These are phyloP conservation scores for Penicillium glabrum DNA, from an alignment of 2,329 filamentous ascomycete species.

Conservation along the genomic window DNA sequence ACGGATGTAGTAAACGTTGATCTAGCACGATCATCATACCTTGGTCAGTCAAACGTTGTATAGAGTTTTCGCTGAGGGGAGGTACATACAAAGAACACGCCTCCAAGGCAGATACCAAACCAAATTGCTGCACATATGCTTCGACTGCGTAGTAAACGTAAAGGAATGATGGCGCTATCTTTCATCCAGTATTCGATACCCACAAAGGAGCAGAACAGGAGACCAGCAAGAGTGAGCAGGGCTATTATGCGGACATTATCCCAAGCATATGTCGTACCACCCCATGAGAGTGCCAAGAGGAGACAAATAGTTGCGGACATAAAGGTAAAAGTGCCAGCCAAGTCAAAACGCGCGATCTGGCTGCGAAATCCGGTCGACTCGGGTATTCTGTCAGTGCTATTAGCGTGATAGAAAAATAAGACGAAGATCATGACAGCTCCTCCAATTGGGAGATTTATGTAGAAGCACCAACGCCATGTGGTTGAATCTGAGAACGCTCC, in stretches of 20 bases:
- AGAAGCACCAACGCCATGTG: slow-evolving; percentile 6
- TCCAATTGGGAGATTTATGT: slow-evolving; percentile 3
- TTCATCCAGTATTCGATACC: slow-evolving; percentile 3
- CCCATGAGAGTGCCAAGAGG: slow-evolving; percentile 2
- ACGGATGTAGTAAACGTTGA: not conserved
- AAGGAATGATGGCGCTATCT: slow-evolving; percentile 1
- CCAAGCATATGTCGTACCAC: slow-evolving; percentile 5
- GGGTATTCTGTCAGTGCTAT: not conserved
- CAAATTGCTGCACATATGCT: slow-evolving; percentile 4
- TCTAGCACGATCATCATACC: not conserved
- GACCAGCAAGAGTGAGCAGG: not conserved
- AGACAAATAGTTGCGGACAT: slow-evolving; percentile 2
- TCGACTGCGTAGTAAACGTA: slow-evolving; percentile 3
- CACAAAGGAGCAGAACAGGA: not conserved
- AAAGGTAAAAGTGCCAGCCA: not conserved
- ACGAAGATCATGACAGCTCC: slow-evolving; percentile 3
- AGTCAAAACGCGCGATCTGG: slow-evolving; percentile 2
- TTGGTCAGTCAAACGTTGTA: not conserved
- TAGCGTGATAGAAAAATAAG: slow-evolving; percentile 1
- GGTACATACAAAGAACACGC: slow-evolving; percentile 4
- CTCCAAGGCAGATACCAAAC: slow-evolving; percentile 5
- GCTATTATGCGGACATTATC: slow-evolving; percentile 1
- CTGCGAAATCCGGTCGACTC: not conserved
- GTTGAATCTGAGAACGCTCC: slow-evolving; percentile 2
- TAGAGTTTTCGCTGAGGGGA: not conserved